Evolutionary conservation across 768 basidiomycete species (phyloP), one percentile per base, ranked within the genome.

Genomic region (Scleroderma bovista): DNA sequence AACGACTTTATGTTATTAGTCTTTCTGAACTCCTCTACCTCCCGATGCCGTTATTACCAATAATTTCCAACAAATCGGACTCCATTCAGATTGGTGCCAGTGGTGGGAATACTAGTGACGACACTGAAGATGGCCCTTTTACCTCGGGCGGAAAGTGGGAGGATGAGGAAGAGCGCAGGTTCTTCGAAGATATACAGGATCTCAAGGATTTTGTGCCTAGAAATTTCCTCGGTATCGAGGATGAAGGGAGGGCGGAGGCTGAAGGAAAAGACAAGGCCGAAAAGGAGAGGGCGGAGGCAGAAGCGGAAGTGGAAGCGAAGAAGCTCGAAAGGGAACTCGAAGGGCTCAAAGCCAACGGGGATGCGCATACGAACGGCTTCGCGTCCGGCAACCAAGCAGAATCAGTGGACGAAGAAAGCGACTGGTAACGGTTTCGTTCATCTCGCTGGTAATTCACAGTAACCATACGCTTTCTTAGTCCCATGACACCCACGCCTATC

Each of bases 101-200:
- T 52, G 69, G 68, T 63, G 80, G 47, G 66, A 60, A 68, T 19
- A 60, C 62, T 11, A 72, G 73, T 6, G 82, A 78, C 20, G 82
- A 83, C 11, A 72, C 75, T 1, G 86, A 92, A 8, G 81, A 87
- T 40, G 48, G 48, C 3, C 61, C 71, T 22, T 56, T 72, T 10
- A 65, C 66, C 4, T 69, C 76, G 3, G 85, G 87, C 6, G 88
- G 93, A 3, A 93, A 97, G 66, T 99, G 96, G 96, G 92, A 92
- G 66, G 96, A 98, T 58, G 96, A 98, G 57, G 95, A 99, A 70
- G 95, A 97, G 64, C 76, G 88, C 20, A 75, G 84, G 51, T 98
- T 95, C 68, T 98, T 86, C 58, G 95, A 97, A 62, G 93, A 97
- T 52, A 73, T 96, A 38, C 80, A 88, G 51, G 96, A 98, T 66